phyloP scores from a whole-genome alignment of 768 basidiomycete species.

The Obba rivulosa region DNA sequence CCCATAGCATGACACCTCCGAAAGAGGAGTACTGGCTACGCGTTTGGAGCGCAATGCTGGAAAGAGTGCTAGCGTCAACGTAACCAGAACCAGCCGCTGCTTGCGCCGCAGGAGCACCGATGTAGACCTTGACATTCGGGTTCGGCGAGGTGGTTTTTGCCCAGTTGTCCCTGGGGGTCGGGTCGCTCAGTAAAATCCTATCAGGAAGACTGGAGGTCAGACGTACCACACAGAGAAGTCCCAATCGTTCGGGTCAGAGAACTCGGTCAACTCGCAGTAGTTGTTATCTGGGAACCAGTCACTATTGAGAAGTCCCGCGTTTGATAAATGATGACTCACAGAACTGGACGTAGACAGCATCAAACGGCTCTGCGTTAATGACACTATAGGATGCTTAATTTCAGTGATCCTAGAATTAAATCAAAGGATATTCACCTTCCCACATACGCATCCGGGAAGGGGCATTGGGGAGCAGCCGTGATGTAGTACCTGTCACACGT shows the following conservation, averaged over 20 bases:
- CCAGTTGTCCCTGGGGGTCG: constrained; percentile 51
- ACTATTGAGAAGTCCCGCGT: background rate
- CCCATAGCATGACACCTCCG: constrained; percentile 51
- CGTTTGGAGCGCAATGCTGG: constrained; percentile 42
- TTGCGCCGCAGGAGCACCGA: constrained; percentile 57
- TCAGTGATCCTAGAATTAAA: background rate
- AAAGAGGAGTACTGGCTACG: constrained; percentile 57
- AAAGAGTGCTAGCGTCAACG: constrained; percentile 42
- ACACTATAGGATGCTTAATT: constrained; percentile 27
- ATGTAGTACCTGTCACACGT: constrained; percentile 49
- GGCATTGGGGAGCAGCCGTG: constrained; percentile 63
- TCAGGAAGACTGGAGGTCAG: background rate
- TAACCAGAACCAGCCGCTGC: constrained; percentile 58
- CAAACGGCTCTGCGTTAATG: constrained; percentile 57
- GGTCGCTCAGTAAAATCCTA: background rate
- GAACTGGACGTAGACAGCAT: constrained; percentile 73
- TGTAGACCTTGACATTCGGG: constrained; percentile 57
- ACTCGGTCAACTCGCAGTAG: constrained; percentile 50
- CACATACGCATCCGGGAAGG: constrained; percentile 62
- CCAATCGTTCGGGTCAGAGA: constrained; percentile 40
- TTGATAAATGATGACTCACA: constrained; percentile 27
- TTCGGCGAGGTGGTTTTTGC: constrained; percentile 54
- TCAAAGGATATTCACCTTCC: constrained; percentile 24
- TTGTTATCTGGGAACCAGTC: constrained; percentile 40
- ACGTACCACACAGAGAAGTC: constrained; percentile 50